Base-by-base conservation (phyloP, 768 basidiomycete species). In the Paxillus involutus region DNA sequence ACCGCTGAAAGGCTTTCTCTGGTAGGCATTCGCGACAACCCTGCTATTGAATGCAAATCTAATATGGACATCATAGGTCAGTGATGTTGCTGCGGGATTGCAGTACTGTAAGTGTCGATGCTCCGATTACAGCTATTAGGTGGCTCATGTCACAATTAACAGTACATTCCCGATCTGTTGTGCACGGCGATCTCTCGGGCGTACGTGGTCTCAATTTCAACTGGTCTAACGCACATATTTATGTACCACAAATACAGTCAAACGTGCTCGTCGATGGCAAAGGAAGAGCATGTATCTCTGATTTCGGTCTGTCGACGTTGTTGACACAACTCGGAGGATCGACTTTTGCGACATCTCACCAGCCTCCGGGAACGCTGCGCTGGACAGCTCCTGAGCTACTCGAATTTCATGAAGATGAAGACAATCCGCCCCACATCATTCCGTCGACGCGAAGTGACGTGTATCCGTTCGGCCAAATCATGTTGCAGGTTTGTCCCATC, bases 271-370 rank as follows among this genome's bases (percentile, higher is more conserved):
- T 79, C 42, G 70, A 74, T 50, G 70, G 70, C 53, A 57, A 74
- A 21, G 68, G 71, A 16, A 69, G 69, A 30, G 75, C 71, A 2
- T 68, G 69, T n/a, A 54, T 79, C 8, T 71, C 71, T 49, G 78
- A 78, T 51, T 78, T 78, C 51, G 77, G 77, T 0, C 61, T 78
- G 6, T 78, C 75, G 10, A 74, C 59, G 36, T 67, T 77, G 47
- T 63, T 72, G 17, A 62, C 63, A 11, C 71, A 76, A 51, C 60
- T 73, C 43, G 63, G 68, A 35, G 62, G 67, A 17, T 61, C 60
- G 32, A 65, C 57, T 16, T 61, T 64, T 47, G 67, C 67, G 16
- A 73, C 75, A 72, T n/a, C 39, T 16, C 11, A 6, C n/a, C 16
- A 40, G 39, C 16, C n/a, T 16, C 8, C 1, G n/a, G 78, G 77